Conservation (phyloP, 2,329 filamentous ascomycete genomes). For the Cladophialophora carrionii region DNA sequence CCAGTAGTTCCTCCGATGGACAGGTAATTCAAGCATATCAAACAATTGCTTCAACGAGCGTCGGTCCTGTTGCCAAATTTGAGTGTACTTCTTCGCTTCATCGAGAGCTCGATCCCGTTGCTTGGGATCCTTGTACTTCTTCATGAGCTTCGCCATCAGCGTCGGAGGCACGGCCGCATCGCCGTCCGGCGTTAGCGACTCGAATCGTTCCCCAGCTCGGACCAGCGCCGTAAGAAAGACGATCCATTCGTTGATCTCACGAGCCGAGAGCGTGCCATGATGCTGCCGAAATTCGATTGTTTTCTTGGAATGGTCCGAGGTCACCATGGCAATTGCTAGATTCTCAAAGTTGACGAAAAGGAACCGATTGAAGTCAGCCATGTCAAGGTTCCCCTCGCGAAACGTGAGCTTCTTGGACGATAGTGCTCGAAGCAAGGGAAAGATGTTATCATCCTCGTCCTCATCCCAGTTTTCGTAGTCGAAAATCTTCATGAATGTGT, state of each 20-base stretch:
- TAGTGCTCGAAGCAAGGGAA: not conserved
- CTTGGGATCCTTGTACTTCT: not conserved
- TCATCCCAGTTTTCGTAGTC: slow-evolving; percentile 1
- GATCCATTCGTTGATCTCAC: slow-evolving; percentile 27
- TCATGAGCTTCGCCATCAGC: slow-evolving; percentile 5
- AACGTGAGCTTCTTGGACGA: not conserved
- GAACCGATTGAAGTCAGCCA: not conserved
- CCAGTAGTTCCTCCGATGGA: slow-evolving; percentile 22
- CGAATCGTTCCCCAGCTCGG: slow-evolving; percentile 22
- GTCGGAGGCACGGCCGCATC: not conserved
- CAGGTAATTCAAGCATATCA: slow-evolving; percentile 23
- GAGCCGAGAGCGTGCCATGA: slow-evolving; percentile 21
- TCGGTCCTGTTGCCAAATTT: slow-evolving; percentile 5
- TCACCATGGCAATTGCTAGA: not conserved
- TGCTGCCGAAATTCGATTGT: slow-evolving; percentile 33
- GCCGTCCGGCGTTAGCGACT: not conserved
- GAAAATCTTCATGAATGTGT: slow-evolving; percentile 21
- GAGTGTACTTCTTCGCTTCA: slow-evolving; percentile 20
- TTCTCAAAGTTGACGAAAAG: slow-evolving; percentile 28
- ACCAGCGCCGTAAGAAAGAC: slow-evolving; percentile 26
- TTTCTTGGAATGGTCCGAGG: not conserved
- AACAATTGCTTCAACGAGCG: slow-evolving; percentile 26
- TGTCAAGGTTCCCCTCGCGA: not conserved
- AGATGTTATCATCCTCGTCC: not conserved
- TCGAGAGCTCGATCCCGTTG: not conserved